Percentiles rank a stretch among this genome's conserved stretches.
Evolutionary conservation across 305 asterid species (phyloP).

Genomic region (Solanum hybrid): DNA sequence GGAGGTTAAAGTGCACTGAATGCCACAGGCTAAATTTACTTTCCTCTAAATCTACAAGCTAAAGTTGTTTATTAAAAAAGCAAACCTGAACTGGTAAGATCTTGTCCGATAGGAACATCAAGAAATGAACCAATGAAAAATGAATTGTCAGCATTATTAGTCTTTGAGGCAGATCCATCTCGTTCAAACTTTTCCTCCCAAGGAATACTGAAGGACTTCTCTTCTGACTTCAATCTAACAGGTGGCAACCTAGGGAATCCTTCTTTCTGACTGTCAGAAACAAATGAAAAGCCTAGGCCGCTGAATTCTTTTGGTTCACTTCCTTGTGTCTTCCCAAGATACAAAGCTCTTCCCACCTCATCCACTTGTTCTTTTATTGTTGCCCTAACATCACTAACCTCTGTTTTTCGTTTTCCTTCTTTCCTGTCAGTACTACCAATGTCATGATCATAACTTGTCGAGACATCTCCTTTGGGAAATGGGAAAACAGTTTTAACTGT

Average conservation of each 20-base stretch:
- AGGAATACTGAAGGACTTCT: constrained; percentile 63
- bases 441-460: constrained; percentile 50
- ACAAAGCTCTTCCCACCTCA: constrained; percentile 73
- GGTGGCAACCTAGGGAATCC: constrained; percentile 90
- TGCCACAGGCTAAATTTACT: background rate
- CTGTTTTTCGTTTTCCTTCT: constrained; percentile 56
- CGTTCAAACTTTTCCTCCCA: constrained; percentile 86
- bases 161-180: constrained; percentile 58
- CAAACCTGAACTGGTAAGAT: constrained; percentile 62
- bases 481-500: constrained; percentile 64
- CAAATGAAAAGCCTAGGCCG: constrained; percentile 40
- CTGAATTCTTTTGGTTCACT: constrained; percentile 43
- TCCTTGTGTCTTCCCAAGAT: constrained; percentile 54
- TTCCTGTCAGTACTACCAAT: constrained; percentile 33
- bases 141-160: constrained; percentile 47
- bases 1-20: constrained; percentile 4
- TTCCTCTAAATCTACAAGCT: background rate
- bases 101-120: constrained; percentile 95
- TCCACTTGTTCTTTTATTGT: constrained; percentile 76
- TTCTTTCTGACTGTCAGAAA: constrained; percentile 65
- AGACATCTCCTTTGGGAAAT: constrained; percentile 45
- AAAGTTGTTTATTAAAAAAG: constrained; percentile 1
- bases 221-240: constrained; percentile 83
- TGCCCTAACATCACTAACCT: constrained; percentile 40
- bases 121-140: constrained; percentile 82